Conservation (phyloP, 2,329 filamentous ascomycete species). For the Leptographium galeiforme region DNA sequence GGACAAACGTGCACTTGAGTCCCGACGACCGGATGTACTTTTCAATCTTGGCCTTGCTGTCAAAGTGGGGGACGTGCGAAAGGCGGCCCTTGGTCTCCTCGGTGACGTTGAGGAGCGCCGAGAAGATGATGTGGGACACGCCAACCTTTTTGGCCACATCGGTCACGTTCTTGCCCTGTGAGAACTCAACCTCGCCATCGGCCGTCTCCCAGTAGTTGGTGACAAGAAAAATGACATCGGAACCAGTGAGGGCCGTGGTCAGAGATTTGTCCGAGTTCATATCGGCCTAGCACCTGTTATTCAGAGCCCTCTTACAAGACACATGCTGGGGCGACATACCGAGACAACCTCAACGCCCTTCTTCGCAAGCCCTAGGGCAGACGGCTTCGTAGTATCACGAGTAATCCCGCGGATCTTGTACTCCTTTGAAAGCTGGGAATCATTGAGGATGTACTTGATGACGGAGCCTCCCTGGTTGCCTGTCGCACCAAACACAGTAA, state of each 20-base stretch:
- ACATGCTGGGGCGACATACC: constrained; percentile 13
- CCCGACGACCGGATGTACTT: constrained; percentile 34
- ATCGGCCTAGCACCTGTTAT: constrained; percentile 20
- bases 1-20: constrained; percentile 35
- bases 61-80: constrained; percentile 35
- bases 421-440: constrained; percentile 10
- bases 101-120: constrained; percentile 25
- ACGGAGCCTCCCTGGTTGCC: constrained; percentile 15
- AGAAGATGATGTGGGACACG: constrained; percentile 17
- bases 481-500: constrained; percentile 16
- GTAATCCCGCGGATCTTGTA: constrained; percentile 31
- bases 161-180: constrained; percentile 33
- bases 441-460: constrained; percentile 11
- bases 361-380: constrained; percentile 23
- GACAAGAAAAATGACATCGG: constrained; percentile 36
- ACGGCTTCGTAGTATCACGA: constrained; percentile 24
- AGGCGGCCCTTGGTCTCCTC: constrained; percentile 26
- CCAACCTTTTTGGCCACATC: constrained; percentile 27
- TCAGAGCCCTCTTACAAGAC: background rate
- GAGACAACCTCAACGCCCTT: constrained; percentile 34
- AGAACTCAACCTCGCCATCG: constrained; percentile 25
- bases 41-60: constrained; percentile 42
- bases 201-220: constrained; percentile 25
- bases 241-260: constrained; percentile 27
- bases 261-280: constrained; percentile 31